Evolutionary conservation across 1,284 basidiomycete species (phyloP).

Genomic region (Trichosporon sp.): DNA sequence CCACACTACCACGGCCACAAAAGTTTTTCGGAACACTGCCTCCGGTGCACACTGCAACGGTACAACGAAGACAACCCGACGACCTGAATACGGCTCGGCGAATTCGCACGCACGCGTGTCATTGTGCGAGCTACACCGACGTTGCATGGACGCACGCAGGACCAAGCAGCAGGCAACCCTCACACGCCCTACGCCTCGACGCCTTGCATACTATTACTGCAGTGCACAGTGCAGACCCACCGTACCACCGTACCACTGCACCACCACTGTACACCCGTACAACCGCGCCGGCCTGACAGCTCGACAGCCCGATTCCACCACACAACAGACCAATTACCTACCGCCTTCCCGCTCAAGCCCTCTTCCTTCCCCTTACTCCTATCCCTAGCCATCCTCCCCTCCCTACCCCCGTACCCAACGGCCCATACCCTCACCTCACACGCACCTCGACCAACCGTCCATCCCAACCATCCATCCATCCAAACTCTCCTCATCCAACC

Average conservation of each 20-base stretch:
- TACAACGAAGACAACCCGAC: too few relatives aligned
- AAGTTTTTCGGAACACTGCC: neutral
- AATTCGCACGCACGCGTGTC: neutral
- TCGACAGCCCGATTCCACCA: neutral
- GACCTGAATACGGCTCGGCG: neutral
- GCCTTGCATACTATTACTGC: neutral
- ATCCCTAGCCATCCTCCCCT: neutral
- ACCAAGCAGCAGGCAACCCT: neutral
- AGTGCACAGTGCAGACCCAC: neutral
- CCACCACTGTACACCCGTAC: neutral
- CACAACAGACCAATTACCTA: neutral
- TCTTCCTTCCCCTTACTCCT: slow-evolving; percentile 1
- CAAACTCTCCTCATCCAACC: slow-evolving; percentile 25
- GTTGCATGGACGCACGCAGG: neutral
- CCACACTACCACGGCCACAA: neutral
- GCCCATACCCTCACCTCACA: slow-evolving; percentile 6
- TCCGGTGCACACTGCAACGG: neutral
- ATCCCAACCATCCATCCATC: slow-evolving; percentile 23
- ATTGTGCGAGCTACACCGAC: neutral
- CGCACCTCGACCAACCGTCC: slow-evolving; percentile 5
- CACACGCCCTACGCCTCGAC: neutral
- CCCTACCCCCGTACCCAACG: slow-evolving; percentile 13
- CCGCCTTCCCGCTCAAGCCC: slow-evolving; percentile 3
- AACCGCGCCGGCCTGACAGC: neutral
- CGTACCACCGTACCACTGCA: too few relatives aligned